Conservation (phyloP, 148 eudicot genomes). For the Oxyria digyna region DNA sequence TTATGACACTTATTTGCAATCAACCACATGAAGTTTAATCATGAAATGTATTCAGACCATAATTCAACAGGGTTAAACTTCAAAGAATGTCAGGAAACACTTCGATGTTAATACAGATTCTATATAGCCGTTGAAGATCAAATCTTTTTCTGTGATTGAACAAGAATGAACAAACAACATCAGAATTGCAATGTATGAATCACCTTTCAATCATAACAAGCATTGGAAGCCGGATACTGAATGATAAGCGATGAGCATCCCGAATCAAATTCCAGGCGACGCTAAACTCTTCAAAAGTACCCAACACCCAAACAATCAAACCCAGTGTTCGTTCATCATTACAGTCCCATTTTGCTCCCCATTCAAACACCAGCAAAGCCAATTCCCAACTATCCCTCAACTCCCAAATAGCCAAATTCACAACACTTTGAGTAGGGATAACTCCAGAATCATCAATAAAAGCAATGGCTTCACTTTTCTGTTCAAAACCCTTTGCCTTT, state of each 20-base stretch:
- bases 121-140: too few relatives aligned
- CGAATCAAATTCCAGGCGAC: conserved; percentile 74
- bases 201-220: conserved; percentile 77
- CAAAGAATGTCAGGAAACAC: neutral
- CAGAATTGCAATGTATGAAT: neutral
- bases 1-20: neutral
- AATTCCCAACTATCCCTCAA: conserved; percentile 62
- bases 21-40: neutral
- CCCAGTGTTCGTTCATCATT: conserved; percentile 30
- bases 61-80: neutral
- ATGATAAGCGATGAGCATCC: conserved; percentile 32
- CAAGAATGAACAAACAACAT: neutral
- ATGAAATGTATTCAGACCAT: neutral
- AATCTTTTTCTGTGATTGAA: neutral
- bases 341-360: conserved; percentile 45
- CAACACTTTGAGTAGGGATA: conserved; percentile 21
- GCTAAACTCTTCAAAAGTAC: conserved; percentile 48
- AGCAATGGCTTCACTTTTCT: conserved; percentile 39
- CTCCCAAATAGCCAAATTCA: conserved; percentile 41
- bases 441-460: conserved; percentile 34
- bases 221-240: conserved; percentile 52
- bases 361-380: conserved; percentile 53
- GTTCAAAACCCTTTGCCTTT: conserved; percentile 22
- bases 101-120: neutral
- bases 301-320: conserved; percentile 84